Base-by-base conservation (phyloP, 495 filamentous ascomycete species). In the Podospora appendiculata region DNA sequence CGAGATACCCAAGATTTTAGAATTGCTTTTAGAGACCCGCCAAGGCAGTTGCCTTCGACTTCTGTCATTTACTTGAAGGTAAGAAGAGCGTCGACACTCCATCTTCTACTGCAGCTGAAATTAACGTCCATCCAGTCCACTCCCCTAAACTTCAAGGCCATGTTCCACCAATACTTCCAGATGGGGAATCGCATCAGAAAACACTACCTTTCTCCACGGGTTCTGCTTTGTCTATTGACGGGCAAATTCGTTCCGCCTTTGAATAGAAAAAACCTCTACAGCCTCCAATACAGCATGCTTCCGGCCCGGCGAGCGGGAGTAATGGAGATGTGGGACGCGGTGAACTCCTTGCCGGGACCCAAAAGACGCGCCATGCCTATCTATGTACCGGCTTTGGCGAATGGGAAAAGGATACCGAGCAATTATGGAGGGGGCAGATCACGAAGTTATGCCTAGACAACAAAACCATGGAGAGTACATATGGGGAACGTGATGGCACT, bases 161-260 rank as follows among this genome's bases (percentile, higher is more conserved):
- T 96, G 86, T 96, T 97, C 67, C 82, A 93, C 56, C 90, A 96
- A 60, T 97, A 99, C 71, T 95, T 94, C 69, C 89, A 96, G 62
- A 87, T 97, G 49, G 89, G 87, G 45, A 82, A 88, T 52, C 87
- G 93, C 34, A 87, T 99, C 17, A 86, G 89, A 50, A 94, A 94
- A 62, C 93, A 99, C 68, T 99, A 99, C 67, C 75, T 96, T 34
- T 89, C 89, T 0, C 90, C 89, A 0, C 78, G 82, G 13, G 94
- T 99, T 16, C 79, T 96, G 47, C 78, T 93, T 48, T 90, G 88
- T 51, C 81, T 99, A 2, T 73, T 90, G 32, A 96, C 90, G 1
- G 93, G 93, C 53, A 86, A 84, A 46, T 95, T 96, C 55, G 88
- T 84, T 0, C 89, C 89, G 6, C 92, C 94, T 0, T 92, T 99